Evolutionary conservation across 176 grass and related monocot genomes (phyloP).

Genomic region (Cocos nucifera): DNA sequence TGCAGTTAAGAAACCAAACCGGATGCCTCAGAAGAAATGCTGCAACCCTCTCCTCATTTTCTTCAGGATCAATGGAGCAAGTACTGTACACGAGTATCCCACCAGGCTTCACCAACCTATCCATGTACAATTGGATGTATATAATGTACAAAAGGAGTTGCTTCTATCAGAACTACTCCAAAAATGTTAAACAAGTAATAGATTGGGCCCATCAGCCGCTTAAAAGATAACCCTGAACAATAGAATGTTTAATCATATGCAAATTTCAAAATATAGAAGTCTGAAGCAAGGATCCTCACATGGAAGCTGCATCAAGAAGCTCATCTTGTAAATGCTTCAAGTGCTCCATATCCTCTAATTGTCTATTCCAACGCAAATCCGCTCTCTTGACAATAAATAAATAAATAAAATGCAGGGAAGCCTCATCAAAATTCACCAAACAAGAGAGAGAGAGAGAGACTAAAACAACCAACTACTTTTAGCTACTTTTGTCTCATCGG

Average conservation of each 20-base stretch:
- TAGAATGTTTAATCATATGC: too few species aligned
- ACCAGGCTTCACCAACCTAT: conserved; percentile 82
- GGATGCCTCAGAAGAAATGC: conserved; percentile 79
- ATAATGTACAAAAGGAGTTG: too few species aligned
- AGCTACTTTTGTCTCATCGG: too few species aligned
- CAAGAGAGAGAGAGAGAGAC: too few species aligned
- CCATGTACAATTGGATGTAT: not conserved
- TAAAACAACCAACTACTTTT: too few species aligned
- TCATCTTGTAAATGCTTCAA: conserved; percentile 70
- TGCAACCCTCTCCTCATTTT: conserved; percentile 65
- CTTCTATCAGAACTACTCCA: too few species aligned
- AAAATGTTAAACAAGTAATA: too few species aligned
- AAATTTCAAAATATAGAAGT: not conserved
- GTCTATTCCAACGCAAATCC: conserved; percentile 92
- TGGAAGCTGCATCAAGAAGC: conserved; percentile 70
- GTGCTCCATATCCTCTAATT: conserved; percentile 77
- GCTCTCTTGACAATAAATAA: conserved; percentile 48
- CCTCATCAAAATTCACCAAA: not conserved
- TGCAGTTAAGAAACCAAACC: conserved; percentile 24
- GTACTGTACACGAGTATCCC: conserved; percentile 89
- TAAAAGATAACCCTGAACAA: too few species aligned
- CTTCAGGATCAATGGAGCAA: conserved; percentile 83
- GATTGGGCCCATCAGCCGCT: too few species aligned
- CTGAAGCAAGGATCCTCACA: conserved; percentile 33
- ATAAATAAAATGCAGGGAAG: not conserved